phyloP scores from a whole-genome alignment of 73 alveolate species.

The Strombidium stylifer region DNA sequence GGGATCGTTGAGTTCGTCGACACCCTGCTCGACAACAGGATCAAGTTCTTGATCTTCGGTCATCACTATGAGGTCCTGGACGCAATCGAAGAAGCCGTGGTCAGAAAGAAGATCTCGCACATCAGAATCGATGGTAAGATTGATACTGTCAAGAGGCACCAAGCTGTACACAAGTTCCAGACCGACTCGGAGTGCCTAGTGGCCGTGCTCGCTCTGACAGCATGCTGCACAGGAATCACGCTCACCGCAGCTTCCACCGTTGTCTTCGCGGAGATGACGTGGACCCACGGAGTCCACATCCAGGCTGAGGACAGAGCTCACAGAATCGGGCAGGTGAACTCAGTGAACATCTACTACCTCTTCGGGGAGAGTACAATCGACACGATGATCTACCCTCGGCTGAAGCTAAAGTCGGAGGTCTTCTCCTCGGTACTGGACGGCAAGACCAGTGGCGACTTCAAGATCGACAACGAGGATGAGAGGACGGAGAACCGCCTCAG shows the following conservation, averaged over 20 bases:
- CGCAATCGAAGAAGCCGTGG: conserved; percentile 85
- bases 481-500: background rate
- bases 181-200: conserved; percentile 69
- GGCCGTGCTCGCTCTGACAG: conserved; percentile 91
- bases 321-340: conserved; percentile 91
- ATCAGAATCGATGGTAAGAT: conserved; percentile 96
- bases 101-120: conserved; percentile 70
- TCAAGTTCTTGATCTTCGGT: conserved; percentile 87
- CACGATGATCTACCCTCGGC: conserved; percentile 79
- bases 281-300: conserved; percentile 94
- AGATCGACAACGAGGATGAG: conserved; percentile 22
- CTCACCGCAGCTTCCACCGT: conserved; percentile 94
- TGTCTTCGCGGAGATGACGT: conserved; percentile 86
- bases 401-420: conserved; percentile 80
- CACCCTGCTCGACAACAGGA: conserved; percentile 45
- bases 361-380: conserved; percentile 96
- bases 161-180: conserved; percentile 86
- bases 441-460: conserved; percentile 46
- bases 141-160: conserved; percentile 71
- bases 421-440: conserved; percentile 75
- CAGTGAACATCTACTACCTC: conserved; percentile 94
- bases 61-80: conserved; percentile 92
- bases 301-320: conserved; percentile 99
- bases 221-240: conserved; percentile 90
- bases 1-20: conserved; percentile 76